A percentile compares a stretch with the other conserved stretches of the same genome.
Conservation (phyloP, 164 flowering plant genomes). For the Euptelea pleiosperma region DNA sequence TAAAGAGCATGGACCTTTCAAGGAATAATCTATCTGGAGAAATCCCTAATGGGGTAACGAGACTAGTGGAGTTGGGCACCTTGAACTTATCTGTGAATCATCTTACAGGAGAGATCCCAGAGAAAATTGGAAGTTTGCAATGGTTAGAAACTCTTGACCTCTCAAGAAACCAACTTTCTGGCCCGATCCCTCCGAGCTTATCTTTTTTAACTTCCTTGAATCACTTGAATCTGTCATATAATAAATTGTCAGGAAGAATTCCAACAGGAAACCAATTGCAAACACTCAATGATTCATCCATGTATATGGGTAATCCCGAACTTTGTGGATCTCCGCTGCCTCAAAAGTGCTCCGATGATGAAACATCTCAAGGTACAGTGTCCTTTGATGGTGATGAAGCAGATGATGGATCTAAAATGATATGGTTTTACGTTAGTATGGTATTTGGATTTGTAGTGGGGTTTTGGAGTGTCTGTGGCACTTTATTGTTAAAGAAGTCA, state of each 20-base stretch:
- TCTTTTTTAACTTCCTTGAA: not conserved
- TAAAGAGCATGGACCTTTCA: not conserved
- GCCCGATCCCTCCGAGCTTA: not conserved
- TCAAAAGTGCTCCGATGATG: not conserved
- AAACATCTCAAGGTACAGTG: too few relatives aligned
- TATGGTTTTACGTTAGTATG: too few relatives aligned
- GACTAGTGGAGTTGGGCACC: not conserved
- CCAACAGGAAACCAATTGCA: not conserved
- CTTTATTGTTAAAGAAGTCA: not conserved
- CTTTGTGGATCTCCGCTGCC: conserved; percentile 1
- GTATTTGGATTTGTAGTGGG: conserved; percentile 2
- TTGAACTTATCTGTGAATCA: too few relatives aligned
- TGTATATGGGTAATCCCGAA: too few relatives aligned
- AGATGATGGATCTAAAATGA: not conserved
- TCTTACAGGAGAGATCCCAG: too few relatives aligned
- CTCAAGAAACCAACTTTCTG: not conserved
- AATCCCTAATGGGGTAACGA: not conserved
- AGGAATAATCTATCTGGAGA: not conserved
- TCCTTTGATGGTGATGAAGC: conserved; percentile 6
- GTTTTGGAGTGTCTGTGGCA: too few relatives aligned
- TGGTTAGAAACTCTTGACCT: too few relatives aligned
- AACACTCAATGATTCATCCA: not conserved
- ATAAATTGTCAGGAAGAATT: too few relatives aligned
- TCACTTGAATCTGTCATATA: too few relatives aligned
- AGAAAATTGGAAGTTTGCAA: too few relatives aligned